Evolutionary conservation across 192 early-diverging fungal species (phyloP).

Genomic region (Gorgonomyces haynaldii): DNA sequence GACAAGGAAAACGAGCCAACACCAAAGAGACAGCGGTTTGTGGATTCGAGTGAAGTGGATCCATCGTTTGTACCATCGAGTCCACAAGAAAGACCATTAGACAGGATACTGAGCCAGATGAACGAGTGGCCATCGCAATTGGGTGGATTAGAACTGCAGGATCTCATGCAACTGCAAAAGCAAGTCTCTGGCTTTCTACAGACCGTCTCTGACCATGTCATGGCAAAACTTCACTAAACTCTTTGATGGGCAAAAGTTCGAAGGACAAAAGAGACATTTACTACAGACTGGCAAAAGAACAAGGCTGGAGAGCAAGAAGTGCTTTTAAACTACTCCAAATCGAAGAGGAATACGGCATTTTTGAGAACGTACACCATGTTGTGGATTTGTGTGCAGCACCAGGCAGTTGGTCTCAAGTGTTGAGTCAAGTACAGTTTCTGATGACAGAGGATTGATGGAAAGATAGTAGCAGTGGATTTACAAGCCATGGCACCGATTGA

Average conservation of each 20-base stretch:
- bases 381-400: conserved; percentile 98
- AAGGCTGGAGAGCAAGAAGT: conserved; percentile 92
- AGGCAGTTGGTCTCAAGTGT: conserved; percentile 95
- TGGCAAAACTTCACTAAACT: not conserved
- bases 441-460: conserved; percentile 10
- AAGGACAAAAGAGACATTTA: conserved; percentile 71
- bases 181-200: too few relatives aligned
- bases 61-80: too few relatives aligned
- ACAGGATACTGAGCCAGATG: too few relatives aligned
- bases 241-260: conserved; percentile 6
- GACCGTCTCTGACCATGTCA: too few relatives aligned
- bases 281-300: conserved; percentile 93
- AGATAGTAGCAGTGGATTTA: conserved; percentile 90
- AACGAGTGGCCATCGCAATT: too few relatives aligned
- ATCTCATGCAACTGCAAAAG: too few relatives aligned
- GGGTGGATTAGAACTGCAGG: too few relatives aligned
- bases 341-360: conserved; percentile 88
- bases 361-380: conserved; percentile 67
- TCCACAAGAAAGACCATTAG: too few relatives aligned
- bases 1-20: too few relatives aligned
- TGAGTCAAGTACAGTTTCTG: conserved; percentile 14
- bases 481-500: conserved; percentile 64
- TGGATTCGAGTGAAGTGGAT: too few relatives aligned
- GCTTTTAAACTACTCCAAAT: conserved; percentile 97
- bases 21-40: too few relatives aligned